Conservation (phyloP, 768 basidiomycete genomes). For the Hygrocybe punicea region DNA sequence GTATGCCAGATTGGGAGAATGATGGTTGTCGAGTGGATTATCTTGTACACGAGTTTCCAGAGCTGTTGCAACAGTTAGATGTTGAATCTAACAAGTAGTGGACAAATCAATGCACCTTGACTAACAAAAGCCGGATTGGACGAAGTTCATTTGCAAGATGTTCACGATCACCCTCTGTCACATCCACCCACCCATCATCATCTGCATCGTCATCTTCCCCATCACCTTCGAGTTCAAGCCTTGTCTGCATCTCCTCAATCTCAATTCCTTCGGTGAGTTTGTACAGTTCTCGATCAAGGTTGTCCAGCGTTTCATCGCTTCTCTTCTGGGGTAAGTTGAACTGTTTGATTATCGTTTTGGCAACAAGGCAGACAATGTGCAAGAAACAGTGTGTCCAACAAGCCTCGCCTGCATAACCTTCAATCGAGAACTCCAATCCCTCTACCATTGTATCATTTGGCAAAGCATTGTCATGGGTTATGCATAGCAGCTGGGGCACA, state of each 20-base stretch:
- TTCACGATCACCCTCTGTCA: neutral
- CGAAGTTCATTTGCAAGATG: neutral
- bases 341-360: constrained; percentile 27
- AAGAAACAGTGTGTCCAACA: constrained; percentile 13
- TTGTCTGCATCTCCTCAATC: neutral
- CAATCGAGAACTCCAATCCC: too few relatives aligned
- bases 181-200: neutral
- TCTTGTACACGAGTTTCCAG: constrained; percentile 20
- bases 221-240: neutral
- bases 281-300: neutral
- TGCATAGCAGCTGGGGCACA: too few relatives aligned
- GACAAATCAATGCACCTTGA: constrained; percentile 8
- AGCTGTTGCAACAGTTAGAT: constrained; percentile 13
- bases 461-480: too few relatives aligned
- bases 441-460: too few relatives aligned
- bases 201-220: constrained; percentile 7
- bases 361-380: constrained; percentile 38
- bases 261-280: neutral
- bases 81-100: neutral
- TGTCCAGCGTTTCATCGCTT: neutral
- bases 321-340: constrained; percentile 30
- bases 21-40: constrained; percentile 29
- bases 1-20: constrained; percentile 31
- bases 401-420: neutral
- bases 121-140: constrained; percentile 6